Percentiles rank a stretch among this genome's conserved stretches.
These are phyloP conservation scores for Neonectria ditissima DNA, from an alignment of 2,329 filamentous ascomycete species.

Conservation along the genomic window DNA sequence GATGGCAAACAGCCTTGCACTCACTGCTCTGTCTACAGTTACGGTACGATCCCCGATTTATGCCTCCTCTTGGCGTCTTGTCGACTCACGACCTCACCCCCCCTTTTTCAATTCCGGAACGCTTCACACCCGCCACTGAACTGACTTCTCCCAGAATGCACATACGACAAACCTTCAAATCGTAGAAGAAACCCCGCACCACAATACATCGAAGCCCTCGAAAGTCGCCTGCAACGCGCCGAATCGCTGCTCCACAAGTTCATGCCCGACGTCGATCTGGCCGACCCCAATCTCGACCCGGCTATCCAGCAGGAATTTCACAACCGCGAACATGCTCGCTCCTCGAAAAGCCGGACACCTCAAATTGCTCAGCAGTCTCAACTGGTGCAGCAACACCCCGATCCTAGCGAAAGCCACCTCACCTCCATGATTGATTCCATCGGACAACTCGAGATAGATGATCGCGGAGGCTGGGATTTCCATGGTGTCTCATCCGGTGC, in stretches of 20 bases:
- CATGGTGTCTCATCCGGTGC: slow-evolving; percentile 93
- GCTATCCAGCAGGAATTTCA: slow-evolving; percentile 77
- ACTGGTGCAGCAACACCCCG: slow-evolving; percentile 48
- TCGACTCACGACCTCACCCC: slow-evolving; percentile 6
- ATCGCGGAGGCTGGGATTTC: slow-evolving; percentile 93
- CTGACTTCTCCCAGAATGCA: slow-evolving; percentile 75
- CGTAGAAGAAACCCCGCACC: slow-evolving; percentile 89
- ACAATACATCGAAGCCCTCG: slow-evolving; percentile 91
- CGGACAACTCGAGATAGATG: slow-evolving; percentile 90
- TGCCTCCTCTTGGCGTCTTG: slow-evolving; percentile 6
- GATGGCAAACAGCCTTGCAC: slow-evolving; percentile 91
- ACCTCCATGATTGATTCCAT: slow-evolving; percentile 96
- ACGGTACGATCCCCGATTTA: slow-evolving; percentile 70
- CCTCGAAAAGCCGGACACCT: slow-evolving; percentile 49
- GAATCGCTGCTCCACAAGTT: slow-evolving; percentile 83
- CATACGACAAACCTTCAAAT: slow-evolving; percentile 95
- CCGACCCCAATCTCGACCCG: slow-evolving; percentile 85
- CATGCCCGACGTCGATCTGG: slow-evolving; percentile 85
- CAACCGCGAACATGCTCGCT: slow-evolving; percentile 64
- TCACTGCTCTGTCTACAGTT: slow-evolving; percentile 98
- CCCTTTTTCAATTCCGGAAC: background rate
- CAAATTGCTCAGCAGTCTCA: slow-evolving; percentile 22
- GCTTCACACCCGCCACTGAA: slow-evolving; percentile 13
- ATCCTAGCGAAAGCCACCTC: slow-evolving; percentile 77
- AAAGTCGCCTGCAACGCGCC: slow-evolving; percentile 83